Percentiles rank a stretch among this genome's conserved stretches.
Evolutionary conservation across 2,329 filamentous ascomycete species (phyloP).

Genomic region (Ophioceras dolichostomum): DNA sequence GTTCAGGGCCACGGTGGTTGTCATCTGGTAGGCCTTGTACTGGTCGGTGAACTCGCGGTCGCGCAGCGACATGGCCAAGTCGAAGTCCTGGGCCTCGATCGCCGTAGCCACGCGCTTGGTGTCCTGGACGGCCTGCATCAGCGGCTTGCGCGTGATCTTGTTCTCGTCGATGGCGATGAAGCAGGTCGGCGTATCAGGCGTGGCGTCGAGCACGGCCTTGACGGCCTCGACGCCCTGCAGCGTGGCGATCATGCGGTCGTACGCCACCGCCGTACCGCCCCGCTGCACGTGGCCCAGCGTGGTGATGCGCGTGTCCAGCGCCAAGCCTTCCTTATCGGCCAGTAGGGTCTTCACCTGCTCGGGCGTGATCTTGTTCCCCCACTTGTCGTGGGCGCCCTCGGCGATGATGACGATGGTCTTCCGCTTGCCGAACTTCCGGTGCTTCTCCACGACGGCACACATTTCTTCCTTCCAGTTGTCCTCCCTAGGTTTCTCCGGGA

Average conservation of each 20-base stretch:
- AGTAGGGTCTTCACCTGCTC: conserved; percentile 77
- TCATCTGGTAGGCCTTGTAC: conserved; percentile 82
- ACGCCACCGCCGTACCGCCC: conserved; percentile 83
- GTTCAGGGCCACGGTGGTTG: conserved; percentile 68
- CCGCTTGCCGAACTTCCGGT: conserved; percentile 79
- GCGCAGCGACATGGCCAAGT: conserved; percentile 72
- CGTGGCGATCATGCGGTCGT: conserved; percentile 87
- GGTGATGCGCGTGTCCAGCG: conserved; percentile 85
- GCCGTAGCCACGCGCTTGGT: conserved; percentile 76
- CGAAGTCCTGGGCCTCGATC: conserved; percentile 78
- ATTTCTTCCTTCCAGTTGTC: conserved; percentile 86
- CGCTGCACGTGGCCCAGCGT: conserved; percentile 96
- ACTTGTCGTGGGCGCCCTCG: conserved; percentile 78
- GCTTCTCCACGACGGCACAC: conserved; percentile 69
- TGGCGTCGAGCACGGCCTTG: conserved; percentile 79
- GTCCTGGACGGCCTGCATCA: conserved; percentile 78
- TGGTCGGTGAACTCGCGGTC: conserved; percentile 93
- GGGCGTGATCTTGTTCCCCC: conserved; percentile 74
- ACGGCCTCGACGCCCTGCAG: conserved; percentile 92
- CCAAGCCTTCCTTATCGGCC: conserved; percentile 59
- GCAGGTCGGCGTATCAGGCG: conserved; percentile 77
- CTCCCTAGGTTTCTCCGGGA: conserved; percentile 82
- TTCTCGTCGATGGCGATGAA: conserved; percentile 97
- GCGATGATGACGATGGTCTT: conserved; percentile 98
- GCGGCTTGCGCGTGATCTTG: conserved; percentile 82